Evolutionary conservation across 2,329 filamentous ascomycete species (phyloP).

Genomic region (Aspergillus vadensis): DNA sequence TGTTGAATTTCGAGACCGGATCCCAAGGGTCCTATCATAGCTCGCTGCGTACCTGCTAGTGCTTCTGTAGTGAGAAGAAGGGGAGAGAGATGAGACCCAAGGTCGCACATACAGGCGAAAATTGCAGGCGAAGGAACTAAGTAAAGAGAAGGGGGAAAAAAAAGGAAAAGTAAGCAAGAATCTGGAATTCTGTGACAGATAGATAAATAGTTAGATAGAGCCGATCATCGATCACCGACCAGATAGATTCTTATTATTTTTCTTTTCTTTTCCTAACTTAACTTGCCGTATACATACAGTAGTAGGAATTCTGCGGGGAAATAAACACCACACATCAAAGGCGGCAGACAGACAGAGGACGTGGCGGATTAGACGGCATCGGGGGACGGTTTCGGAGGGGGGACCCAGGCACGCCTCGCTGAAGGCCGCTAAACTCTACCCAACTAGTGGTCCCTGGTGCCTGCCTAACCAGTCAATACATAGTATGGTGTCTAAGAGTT

Average conservation of each 20-base stretch:
- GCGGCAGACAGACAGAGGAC: background rate
- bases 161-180: background rate
- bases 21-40: conserved; percentile 6
- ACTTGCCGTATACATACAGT: background rate
- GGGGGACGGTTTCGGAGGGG: background rate
- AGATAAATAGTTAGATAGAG: background rate
- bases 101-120: background rate
- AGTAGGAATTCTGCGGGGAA: background rate
- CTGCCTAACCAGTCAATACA: background rate
- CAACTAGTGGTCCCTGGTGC: conserved; percentile 2
- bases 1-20: conserved; percentile 1
- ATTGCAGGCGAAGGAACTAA: too few species aligned
- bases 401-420: background rate
- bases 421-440: conserved; percentile 3
- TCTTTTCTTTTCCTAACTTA: background rate
- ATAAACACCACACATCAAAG: background rate
- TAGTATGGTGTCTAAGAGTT: too few species aligned
- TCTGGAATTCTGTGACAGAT: background rate
- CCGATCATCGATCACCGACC: background rate
- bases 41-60: background rate
- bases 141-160: too few species aligned
- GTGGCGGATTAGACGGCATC: background rate
- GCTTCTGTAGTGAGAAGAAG: background rate
- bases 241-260: background rate
- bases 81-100: background rate